Percentiles rank a stretch among this genome's conserved stretches.
Conservation (phyloP, 2,329 filamentous ascomycete species). For the Colletotrichum sp. region DNA sequence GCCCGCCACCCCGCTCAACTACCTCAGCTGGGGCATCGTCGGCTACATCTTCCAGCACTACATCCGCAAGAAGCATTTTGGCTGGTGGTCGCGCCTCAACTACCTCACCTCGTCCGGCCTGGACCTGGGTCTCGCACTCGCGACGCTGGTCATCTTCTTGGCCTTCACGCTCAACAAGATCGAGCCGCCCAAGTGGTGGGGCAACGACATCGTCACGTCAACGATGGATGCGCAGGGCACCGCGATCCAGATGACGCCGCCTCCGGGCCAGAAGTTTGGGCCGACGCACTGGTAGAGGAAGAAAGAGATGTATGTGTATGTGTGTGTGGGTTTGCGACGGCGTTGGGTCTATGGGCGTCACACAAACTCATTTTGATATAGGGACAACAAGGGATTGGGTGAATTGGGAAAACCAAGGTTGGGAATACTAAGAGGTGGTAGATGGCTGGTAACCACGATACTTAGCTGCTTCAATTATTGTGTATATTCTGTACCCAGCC, state of each 20-base stretch:
- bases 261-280: constrained; percentile 65
- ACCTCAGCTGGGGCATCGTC: constrained; percentile 75
- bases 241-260: constrained; percentile 61
- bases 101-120: constrained; percentile 74
- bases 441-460: neutral
- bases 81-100: constrained; percentile 78
- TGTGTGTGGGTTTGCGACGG: neutral
- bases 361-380: neutral
- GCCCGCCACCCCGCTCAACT: constrained; percentile 75
- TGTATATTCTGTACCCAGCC: constrained; percentile 8
- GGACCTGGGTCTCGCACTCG: constrained; percentile 71
- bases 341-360: neutral
- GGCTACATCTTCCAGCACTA: constrained; percentile 74
- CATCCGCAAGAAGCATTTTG: constrained; percentile 67
- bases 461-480: neutral
- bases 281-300: constrained; percentile 56
- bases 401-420: neutral
- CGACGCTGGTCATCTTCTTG: constrained; percentile 74
- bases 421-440: neutral
- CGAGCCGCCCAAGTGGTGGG: constrained; percentile 72
- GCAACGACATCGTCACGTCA: constrained; percentile 60
- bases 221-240: constrained; percentile 68
- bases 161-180: constrained; percentile 69
- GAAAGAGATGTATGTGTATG: neutral
- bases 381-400: neutral